Evolutionary conservation across 2,329 filamentous ascomycete genomes (phyloP), one percentile per base, ranked within the genome.

Genomic region (Plectosphaerella sp.): DNA sequence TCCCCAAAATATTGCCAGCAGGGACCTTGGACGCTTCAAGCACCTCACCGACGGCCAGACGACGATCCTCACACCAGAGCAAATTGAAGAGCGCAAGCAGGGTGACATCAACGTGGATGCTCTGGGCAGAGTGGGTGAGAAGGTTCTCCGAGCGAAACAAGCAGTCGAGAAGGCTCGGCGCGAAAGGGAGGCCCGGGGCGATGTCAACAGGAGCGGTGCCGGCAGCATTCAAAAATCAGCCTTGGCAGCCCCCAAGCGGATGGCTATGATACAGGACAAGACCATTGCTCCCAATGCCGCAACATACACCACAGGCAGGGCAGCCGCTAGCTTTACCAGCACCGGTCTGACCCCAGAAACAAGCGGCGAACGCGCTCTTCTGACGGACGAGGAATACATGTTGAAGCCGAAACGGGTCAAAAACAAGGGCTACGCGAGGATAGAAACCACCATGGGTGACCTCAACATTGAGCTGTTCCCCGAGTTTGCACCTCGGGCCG

Each of bases 331-430:
- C 56, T 96, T 97, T 69, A 99, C 94, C 8, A 95, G 89, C 60
- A 99, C 94, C 0, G 93, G 94, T 5, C 72, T 99, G 49, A 97
- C 93, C 1, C 92, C 92, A 0, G 89, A 95, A 65, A 99, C 94
- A 0, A 92, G 89, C 51, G 88, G 84, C 59, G 91, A 95, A 63
- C 82, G 92, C 50, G 93, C 94, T 4, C 75, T 95, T 46, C 79
- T 99, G 46, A 90, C 88, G 1, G 91, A 97, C 57, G 94, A 99
- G 72, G 92, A 97, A 66, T 99, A 93, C 71, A 95, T 99, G 89
- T 80, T 99, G 50, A 91, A 90, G 68, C 91, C 92, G 7, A 89
- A 87, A 62, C 84, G 91, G 41, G 85, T 99, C 54, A 96, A 96
- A 71, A 83, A 82, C 59, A 95, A 93, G 62, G 94, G 93, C 24